Conservation (phyloP, 164 flowering plant species). For the Houttuynia cordata region DNA sequence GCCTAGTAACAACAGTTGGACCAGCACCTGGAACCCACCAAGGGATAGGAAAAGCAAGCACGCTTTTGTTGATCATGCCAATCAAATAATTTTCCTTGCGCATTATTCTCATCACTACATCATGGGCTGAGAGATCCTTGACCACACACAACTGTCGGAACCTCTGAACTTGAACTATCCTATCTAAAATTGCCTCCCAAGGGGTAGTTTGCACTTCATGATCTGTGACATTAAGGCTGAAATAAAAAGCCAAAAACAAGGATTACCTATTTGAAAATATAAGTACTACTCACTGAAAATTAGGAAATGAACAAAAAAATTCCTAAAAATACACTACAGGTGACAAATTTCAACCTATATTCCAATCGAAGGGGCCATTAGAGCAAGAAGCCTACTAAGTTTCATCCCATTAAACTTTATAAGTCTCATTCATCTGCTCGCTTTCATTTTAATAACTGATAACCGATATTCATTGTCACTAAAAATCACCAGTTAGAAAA, state of each 20-base stretch:
- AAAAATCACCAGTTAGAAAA: too few relatives aligned
- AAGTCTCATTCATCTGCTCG: too few relatives aligned
- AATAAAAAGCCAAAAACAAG: constrained; percentile 5
- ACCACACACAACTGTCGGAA: constrained; percentile 78
- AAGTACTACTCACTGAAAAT: too few relatives aligned
- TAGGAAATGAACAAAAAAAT: neutral
- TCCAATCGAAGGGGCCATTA: too few relatives aligned
- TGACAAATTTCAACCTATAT: neutral
- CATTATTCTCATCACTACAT: constrained; percentile 92
- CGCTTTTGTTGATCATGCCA: constrained; percentile 94
- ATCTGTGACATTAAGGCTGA: constrained; percentile 86
- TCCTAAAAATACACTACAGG: neutral
- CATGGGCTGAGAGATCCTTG: constrained; percentile 88
- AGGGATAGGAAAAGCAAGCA: constrained; percentile 83
- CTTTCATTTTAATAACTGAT: too few relatives aligned
- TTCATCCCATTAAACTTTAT: too few relatives aligned
- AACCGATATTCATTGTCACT: too few relatives aligned
- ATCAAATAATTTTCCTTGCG: constrained; percentile 97
- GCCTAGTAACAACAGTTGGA: constrained; percentile 46
- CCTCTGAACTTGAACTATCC: constrained; percentile 67
- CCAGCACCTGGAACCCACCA: constrained; percentile 92
- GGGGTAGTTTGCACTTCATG: constrained; percentile 81
- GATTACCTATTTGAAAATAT: too few relatives aligned
- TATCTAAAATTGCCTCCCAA: constrained; percentile 86
- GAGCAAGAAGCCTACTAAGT: too few relatives aligned